Evolutionary conservation across 2,329 filamentous ascomycete genomes (phyloP).

Genomic region (Trichothecium roseum): DNA sequence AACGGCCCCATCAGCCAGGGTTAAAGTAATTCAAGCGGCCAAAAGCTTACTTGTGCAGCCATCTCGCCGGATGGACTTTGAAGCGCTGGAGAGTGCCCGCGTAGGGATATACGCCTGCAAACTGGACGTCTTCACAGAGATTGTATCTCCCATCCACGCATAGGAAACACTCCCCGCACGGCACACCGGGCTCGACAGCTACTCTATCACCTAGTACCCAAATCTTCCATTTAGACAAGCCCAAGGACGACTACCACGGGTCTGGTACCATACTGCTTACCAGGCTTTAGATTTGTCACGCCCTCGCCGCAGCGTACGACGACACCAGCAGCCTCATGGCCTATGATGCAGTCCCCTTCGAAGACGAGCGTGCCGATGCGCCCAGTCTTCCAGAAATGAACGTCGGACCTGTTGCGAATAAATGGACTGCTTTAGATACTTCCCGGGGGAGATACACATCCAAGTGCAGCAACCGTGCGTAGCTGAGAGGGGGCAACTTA

Average conservation of each 20-base stretch:
- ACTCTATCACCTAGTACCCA: constrained; percentile 41
- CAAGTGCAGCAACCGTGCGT: no score
- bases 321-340: constrained; percentile 53
- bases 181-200: constrained; percentile 53
- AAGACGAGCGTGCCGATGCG: constrained; percentile 53
- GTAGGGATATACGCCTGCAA: constrained; percentile 47
- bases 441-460: neutral
- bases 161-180: constrained; percentile 46
- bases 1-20: neutral
- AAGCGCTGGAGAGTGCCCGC: constrained; percentile 49
- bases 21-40: neutral
- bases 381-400: constrained; percentile 59
- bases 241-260: no score
- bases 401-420: constrained; percentile 39
- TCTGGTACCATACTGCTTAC: no score
- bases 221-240: constrained; percentile 19
- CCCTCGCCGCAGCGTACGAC: constrained; percentile 46
- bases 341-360: constrained; percentile 53
- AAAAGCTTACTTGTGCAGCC: constrained; percentile 32
- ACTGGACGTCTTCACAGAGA: constrained; percentile 48
- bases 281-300: constrained; percentile 38
- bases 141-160: constrained; percentile 49
- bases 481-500: no score
- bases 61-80: constrained; percentile 44
- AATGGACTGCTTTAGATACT: neutral